Conservation (phyloP, 169 alveolate species). For the Amoebophrya sp. region DNA sequence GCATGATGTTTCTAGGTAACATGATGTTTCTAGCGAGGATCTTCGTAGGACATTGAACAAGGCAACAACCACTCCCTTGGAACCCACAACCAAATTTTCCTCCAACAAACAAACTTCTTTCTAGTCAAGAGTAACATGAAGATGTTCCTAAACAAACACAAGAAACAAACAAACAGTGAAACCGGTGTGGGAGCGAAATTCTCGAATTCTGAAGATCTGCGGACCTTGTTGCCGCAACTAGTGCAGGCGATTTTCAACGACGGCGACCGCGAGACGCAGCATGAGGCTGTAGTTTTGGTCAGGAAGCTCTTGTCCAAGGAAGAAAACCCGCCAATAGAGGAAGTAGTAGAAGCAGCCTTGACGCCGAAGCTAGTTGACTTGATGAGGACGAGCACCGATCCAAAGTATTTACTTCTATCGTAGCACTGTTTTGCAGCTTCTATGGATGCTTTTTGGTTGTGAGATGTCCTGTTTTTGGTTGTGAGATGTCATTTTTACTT, state of each 20-base stretch:
- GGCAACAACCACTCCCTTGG: neutral
- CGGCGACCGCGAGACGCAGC: constrained; percentile 15
- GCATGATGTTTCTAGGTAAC: neutral
- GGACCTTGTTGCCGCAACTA: neutral
- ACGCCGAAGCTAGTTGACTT: neutral
- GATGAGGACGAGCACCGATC: neutral
- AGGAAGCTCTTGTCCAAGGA: neutral
- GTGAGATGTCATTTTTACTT: neutral
- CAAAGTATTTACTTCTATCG: neutral
- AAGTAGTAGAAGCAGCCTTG: neutral
- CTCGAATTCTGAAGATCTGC: neutral
- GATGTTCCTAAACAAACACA: neutral
- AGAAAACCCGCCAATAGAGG: neutral
- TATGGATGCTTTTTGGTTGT: neutral
- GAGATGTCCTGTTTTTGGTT: neutral
- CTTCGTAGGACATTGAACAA: neutral
- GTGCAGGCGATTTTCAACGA: neutral
- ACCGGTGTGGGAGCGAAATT: neutral
- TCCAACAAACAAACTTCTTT: neutral
- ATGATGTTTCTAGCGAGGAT: neutral
- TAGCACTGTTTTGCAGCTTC: neutral
- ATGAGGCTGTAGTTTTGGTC: neutral
- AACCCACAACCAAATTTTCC: neutral
- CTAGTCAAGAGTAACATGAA: neutral
- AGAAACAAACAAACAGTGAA: neutral